Percentiles rank a stretch among this genome's conserved stretches.
These are phyloP conservation scores for Poronia punctata DNA, from an alignment of 495 filamentous ascomycete genomes.

Conservation along the genomic window DNA sequence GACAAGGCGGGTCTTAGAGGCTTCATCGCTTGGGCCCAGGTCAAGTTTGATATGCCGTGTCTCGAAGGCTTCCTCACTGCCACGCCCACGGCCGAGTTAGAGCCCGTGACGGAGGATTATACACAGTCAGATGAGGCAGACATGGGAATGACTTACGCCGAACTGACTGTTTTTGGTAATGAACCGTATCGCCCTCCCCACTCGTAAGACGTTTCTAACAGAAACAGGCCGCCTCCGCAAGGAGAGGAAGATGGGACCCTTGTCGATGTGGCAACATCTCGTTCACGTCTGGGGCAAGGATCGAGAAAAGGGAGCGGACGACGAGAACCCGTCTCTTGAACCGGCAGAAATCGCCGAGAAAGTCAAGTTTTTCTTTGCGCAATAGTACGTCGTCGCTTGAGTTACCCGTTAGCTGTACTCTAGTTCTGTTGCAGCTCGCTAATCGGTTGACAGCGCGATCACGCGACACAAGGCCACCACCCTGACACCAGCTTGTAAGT, in stretches of 20 bases:
- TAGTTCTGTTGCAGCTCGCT: neutral
- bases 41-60: constrained; percentile 61
- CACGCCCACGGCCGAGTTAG: constrained; percentile 74
- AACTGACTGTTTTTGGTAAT: constrained; percentile 50
- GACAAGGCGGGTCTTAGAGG: constrained; percentile 63
- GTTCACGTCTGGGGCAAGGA: constrained; percentile 62
- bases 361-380: constrained; percentile 63
- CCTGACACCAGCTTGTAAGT: constrained; percentile 46
- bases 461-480: constrained; percentile 63
- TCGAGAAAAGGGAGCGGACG: constrained; percentile 18
- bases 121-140: constrained; percentile 61
- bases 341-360: constrained; percentile 49
- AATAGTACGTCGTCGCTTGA: neutral
- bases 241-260: constrained; percentile 65
- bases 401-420: neutral
- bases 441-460: constrained; percentile 11
- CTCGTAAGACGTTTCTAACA: neutral
- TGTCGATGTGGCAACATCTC: constrained; percentile 60
- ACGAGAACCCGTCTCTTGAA: constrained; percentile 25
- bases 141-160: constrained; percentile 46
- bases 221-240: constrained; percentile 49
- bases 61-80: constrained; percentile 68
- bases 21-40: constrained; percentile 64
- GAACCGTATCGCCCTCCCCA: neutral
- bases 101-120: constrained; percentile 65